Evolutionary conservation across 2,329 filamentous ascomycete genomes (phyloP).

Genomic region (Madurella fahalii): DNA sequence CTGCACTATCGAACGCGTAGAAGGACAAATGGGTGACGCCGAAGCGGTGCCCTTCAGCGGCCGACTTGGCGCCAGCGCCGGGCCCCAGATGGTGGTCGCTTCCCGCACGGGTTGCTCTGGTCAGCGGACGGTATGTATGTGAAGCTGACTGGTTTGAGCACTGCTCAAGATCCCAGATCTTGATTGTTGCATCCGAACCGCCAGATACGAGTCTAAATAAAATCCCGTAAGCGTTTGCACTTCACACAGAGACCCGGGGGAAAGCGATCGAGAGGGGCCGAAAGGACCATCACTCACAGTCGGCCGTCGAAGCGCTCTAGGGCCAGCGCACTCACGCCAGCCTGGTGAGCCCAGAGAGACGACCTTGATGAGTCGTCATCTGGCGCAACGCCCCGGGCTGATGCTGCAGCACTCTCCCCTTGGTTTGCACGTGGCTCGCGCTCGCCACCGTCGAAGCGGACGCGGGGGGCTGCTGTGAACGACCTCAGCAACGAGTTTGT

Average conservation of each 20-base stretch:
- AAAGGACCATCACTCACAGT: conserved; percentile 47
- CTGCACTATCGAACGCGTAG: conserved; percentile 71
- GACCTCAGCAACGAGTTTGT: conserved; percentile 62
- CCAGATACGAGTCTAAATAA: conserved; percentile 68
- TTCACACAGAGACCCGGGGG: too few relatives aligned
- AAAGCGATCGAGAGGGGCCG: background rate
- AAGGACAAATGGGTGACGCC: conserved; percentile 74
- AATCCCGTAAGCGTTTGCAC: too few relatives aligned
- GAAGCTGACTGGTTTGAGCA: conserved; percentile 41
- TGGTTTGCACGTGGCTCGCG: conserved; percentile 26
- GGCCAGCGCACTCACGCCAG: conserved; percentile 74
- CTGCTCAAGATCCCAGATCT: conserved; percentile 80
- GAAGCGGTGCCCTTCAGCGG: conserved; percentile 48
- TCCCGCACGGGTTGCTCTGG: conserved; percentile 44
- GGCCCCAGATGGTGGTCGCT: background rate
- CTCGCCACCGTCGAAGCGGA: conserved; percentile 66
- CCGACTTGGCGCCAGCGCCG: background rate
- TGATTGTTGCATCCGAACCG: conserved; percentile 78
- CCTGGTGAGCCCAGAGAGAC: conserved; percentile 62
- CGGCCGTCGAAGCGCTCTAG: conserved; percentile 79
- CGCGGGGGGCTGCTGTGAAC: conserved; percentile 62
- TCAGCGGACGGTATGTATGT: conserved; percentile 52
- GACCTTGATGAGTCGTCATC: background rate
- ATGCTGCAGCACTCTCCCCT: conserved; percentile 28
- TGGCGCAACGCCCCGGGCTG: background rate